Base-by-base conservation (phyloP, 202 grass and related monocot genomes). In the Tripidium arundinaceum region DNA sequence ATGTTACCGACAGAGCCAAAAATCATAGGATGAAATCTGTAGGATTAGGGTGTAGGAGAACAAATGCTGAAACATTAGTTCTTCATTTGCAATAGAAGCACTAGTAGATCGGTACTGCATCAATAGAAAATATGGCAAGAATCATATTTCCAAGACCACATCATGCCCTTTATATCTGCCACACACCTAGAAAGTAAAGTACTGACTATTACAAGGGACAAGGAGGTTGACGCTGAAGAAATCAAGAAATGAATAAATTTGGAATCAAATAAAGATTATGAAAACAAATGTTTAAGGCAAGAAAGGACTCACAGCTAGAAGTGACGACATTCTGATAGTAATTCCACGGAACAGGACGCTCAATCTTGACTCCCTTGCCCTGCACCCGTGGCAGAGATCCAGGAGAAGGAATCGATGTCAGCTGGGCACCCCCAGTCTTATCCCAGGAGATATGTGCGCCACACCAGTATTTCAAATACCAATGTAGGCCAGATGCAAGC, bases 281-380 rank as follows among this genome's bases (percentile, higher is more conserved):
- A 39, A 63, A 75, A 47, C 61, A 84, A 26, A 79, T n/a, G n/a
- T n/a, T n/a, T n/a, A n/a, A n/a, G 74, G 16, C 52, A 28, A 54
- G 40, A 65, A 87, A 88, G 50, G 65, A 92, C 94, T 86, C 87
- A 98, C 92, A 98, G 76, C 94, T 98, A 26, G 94, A 98, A 43
- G 94, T 98, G 43, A 94, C 94, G 11, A 98, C 94, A 87, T 98
- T 98, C 86, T 98, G 92, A 83, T 98, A 98, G 86, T 94, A 98
- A 80, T 84, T 98, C 94, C 94, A 98, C 0, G 88, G 91, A 85
- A 94, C 92, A 54, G 94, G 90, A 2, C 94, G 91, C 82, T 90
- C 92, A 76, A 98, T 68, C 79, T 94, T 94, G 72, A 98, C 85
- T 63, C 87, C 91, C 1, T 62, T 54, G 16, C 27, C 85, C 28